phyloP scores from a whole-genome alignment of 106 monocot genomes.

The Dendrobium officinale region DNA sequence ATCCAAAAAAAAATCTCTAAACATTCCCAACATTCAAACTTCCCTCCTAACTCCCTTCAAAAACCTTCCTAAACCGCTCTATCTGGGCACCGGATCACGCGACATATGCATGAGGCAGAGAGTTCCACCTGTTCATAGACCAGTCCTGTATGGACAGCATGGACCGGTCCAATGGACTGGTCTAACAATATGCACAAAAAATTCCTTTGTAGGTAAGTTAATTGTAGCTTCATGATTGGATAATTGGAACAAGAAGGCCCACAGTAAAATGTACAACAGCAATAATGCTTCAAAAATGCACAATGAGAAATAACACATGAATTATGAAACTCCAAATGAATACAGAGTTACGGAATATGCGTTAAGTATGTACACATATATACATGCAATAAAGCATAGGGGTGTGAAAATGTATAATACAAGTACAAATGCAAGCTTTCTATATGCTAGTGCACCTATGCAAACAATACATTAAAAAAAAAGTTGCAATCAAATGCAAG shows the following conservation, averaged over 20 bases:
- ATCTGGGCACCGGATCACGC: too few relatives aligned
- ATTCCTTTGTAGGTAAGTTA: neutral
- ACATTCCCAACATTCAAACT: too few relatives aligned
- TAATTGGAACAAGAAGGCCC: neutral
- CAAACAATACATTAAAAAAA: neutral
- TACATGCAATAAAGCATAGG: neutral
- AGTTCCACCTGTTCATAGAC: too few relatives aligned
- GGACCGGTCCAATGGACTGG: too few relatives aligned
- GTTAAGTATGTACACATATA: neutral
- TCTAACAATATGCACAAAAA: neutral
- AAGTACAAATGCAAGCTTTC: neutral
- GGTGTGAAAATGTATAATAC: neutral
- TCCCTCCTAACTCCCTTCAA: too few relatives aligned
- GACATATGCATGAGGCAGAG: too few relatives aligned
- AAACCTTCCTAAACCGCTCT: too few relatives aligned
- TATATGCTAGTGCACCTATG: neutral
- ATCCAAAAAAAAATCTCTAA: too few relatives aligned
- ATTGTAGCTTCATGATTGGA: neutral
- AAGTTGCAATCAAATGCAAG: neutral
- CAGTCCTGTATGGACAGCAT: too few relatives aligned
- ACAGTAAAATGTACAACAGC: too few relatives aligned
- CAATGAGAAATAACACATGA: neutral
- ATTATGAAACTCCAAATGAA: neutral
- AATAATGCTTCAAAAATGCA: too few relatives aligned
- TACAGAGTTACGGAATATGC: neutral